These are phyloP conservation scores for Pichia sporocuriosa DNA, from an alignment of 805 yeast genomes.

Conservation along the genomic window DNA sequence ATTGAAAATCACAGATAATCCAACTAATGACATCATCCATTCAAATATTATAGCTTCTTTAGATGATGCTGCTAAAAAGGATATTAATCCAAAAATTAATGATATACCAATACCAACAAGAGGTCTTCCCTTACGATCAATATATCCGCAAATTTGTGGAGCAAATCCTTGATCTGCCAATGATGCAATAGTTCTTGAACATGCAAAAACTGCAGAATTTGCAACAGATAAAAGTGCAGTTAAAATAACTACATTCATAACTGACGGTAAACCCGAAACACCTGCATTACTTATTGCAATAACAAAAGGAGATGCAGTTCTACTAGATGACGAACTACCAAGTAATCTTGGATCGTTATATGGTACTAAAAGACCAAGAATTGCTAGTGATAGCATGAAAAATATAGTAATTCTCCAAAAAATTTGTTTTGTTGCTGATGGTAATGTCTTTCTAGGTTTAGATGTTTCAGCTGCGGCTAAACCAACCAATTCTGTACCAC, in stretches of 20 bases:
- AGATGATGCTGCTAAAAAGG: slow-evolving; percentile 57
- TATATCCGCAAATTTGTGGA: slow-evolving; percentile 55
- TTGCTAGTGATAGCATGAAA: slow-evolving; percentile 42
- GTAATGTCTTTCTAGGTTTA: slow-evolving; percentile 51
- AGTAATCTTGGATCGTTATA: slow-evolving; percentile 40
- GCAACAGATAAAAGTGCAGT: slow-evolving; percentile 71
- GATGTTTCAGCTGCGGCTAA: slow-evolving; percentile 57
- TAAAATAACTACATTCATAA: slow-evolving; percentile 69
- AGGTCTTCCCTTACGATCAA: slow-evolving; percentile 80
- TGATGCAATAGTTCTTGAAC: slow-evolving; percentile 62
- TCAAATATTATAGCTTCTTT: slow-evolving; percentile 52
- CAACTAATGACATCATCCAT: slow-evolving; percentile 75
- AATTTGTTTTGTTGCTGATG: slow-evolving; percentile 55
- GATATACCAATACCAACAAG: slow-evolving; percentile 54
- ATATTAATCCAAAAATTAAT: slow-evolving; percentile 48
- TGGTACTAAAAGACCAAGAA: slow-evolving; percentile 51
- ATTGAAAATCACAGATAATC: slow-evolving; percentile 68
- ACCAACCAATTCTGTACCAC: slow-evolving; percentile 58
- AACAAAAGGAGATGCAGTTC: slow-evolving; percentile 69
- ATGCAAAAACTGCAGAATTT: slow-evolving; percentile 65
- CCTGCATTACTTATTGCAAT: slow-evolving; percentile 60
- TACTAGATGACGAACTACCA: slow-evolving; percentile 42
- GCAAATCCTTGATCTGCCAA: slow-evolving; percentile 66
- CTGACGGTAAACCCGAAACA: slow-evolving; percentile 58
- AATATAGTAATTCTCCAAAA: slow-evolving; percentile 53